Evolutionary conservation across 345 rosid genomes (phyloP), one percentile per base, ranked within the genome.

Genomic region (Citrus mangshanensis): DNA sequence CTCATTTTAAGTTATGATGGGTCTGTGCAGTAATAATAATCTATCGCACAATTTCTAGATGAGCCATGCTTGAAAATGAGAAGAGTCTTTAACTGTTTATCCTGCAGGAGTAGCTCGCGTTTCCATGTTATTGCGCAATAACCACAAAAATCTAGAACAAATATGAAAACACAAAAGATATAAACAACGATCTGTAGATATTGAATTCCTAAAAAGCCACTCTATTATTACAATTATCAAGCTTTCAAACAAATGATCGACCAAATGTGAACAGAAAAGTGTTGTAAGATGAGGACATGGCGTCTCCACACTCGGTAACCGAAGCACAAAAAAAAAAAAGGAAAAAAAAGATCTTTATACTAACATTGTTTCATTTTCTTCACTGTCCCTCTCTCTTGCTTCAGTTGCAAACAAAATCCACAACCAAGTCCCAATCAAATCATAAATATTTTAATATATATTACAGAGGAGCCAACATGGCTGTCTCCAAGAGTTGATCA

Each of bases 1-100:
- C 80, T 49, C 88, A 84, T 73, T 87, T 86, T 58, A 85, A 78
- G 80, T 56, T 80, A 64, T 28, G 63, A 7, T 72, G 59, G 55
- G 25, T 75, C 35, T 25, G 42, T 9, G 72, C 59, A 25, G 22
- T 5, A 42, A n/a, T 9, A 14, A 37, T 18, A 62, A 28, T 24
- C 12, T 10, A 74, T 56, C 19, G 28, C 77, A 60, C 5, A 14
- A 73, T 24, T 24, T 22, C 35, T 35, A 24, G 68, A 27, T 12
- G 37, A 18, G 60, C 27, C 8, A 3, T 63, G 69, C 59, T 62
- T 62, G 42, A 62, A 27, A 42, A 25, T 21, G 16, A 61, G 9
- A 16, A 5, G 9, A 8, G 68, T 14, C 9, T 63, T 24, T 14
- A 34, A 51, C 22, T 34, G 22, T 4, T 30, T 9, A 27, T 24